Evolutionary conservation across 768 basidiomycete species (phyloP), one percentile per base, ranked within the genome.

Genomic region (Nidularia pulvinata): DNA sequence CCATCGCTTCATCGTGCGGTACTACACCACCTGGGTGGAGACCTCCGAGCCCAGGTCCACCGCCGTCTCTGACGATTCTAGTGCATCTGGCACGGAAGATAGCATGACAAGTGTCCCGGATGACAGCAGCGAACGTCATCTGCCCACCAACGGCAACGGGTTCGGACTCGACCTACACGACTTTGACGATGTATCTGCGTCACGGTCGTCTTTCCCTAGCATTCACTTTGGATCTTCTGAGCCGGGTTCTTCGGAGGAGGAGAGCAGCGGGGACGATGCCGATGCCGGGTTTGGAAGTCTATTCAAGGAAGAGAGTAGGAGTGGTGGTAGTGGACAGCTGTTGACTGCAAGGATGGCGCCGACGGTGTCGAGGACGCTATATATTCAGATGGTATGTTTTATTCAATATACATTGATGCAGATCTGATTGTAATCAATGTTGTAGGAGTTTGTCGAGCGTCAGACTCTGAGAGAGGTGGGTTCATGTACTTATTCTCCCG

Each of bases 11-110:
- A 89, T 98, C 60, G 95, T 97, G 16, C 84, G 94, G 42, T 97
- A 95, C 66, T 93, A 86, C 67, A 93, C 91, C 2, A 91, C 91
- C 4, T 93, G 92, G 93, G 80, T 94, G n/a, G 91, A 94, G 64
- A 82, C 79, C 0, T 73, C 78, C 7, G 88, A 89, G 53, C 69
- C 75, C 1, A 63, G 70, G 1, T 80, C 83, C 7, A 69, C 74
- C n/a, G 71, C 73, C 11, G 81, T 81, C 5, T 80, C 83, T 9
- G 80, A 79, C 43, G 84, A 84, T 9, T 82, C 83, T 1, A 77
- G 74, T 10, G 61, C 69, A 1, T 67, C 67, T 2, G 63, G 56
- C 7, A 50, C 48, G 22, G 70, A 74, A 51, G 78, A 79, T 36
- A 82, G 76, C 9, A 73, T 80, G 69, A 88, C 69, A 1, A 68